Base-by-base conservation (phyloP, 306 rosid genomes). In the Pachyrhizus erosus region DNA sequence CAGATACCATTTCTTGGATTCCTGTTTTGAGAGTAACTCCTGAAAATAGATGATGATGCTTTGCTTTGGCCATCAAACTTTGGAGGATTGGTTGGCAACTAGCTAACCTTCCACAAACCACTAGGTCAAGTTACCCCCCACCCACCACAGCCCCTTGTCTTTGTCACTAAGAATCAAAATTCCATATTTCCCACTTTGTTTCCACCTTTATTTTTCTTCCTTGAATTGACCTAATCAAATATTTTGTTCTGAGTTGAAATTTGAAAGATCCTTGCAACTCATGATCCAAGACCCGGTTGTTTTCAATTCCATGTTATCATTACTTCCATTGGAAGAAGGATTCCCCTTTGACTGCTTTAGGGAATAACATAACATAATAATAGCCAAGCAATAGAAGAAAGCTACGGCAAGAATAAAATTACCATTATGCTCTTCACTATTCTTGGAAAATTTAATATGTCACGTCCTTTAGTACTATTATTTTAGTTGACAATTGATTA, bases 321-420 rank as follows among this genome's bases (percentile, higher is more conserved):
- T 89, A 73, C 86, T 86, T 86, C 75, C 85, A 84, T 81, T 40
- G 80, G 81, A 86, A 85, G 80, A 62, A 83, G 85, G 86, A 84
- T 85, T 81, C 93, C 57, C 81, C 81, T 87, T 89, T 91, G 93
- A 91, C 93, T 79, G 82, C 84, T 87, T 83, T 84, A 31, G 78
- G 69, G 74, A 84, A 76, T 82, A 84, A 81, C 84, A 75, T 78
- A 78, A 52, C 80, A 65, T 73, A 45, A 78, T 83, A 24, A 82
- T 79, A 78, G 76, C 82, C 83, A 79, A 64, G 45, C 79, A 70
- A 55, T 55, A 52, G 17, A 40, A 78, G 55, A 73, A 70, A 76
- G 61, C 24, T 18, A 2, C 13, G 49, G 12, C 70, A 27, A 40
- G 18, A 31, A 45, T 31, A 26, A 24, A 76, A 72, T 23, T 77